Evolutionary conservation across 305 asterid species (phyloP).

Genomic region (Stenogyne calaminthoides): DNA sequence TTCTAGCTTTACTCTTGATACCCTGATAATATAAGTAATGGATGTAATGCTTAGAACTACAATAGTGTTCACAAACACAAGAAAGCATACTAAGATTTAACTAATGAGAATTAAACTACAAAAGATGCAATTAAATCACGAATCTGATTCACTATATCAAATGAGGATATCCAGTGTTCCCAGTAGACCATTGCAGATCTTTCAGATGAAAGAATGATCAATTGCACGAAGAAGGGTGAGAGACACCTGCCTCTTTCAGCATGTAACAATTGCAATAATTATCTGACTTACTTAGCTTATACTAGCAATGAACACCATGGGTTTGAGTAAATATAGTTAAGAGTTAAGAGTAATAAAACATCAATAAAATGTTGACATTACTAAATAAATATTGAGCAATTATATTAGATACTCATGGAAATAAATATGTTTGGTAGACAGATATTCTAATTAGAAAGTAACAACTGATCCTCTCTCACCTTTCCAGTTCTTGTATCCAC

Average conservation of each 20-base stretch:
- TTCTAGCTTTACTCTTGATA: constrained; percentile 74
- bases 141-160: constrained; percentile 6
- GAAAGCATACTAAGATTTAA: constrained; percentile 4
- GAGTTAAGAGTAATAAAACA: too few species aligned
- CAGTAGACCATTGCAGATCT: constrained; percentile 11
- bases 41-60: constrained; percentile 16
- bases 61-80: constrained; percentile 7
- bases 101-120: neutral
- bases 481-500: constrained; percentile 88
- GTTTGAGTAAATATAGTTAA: constrained; percentile 18
- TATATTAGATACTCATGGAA: constrained; percentile 18
- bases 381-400: neutral
- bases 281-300: constrained; percentile 3
- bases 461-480: constrained; percentile 43
- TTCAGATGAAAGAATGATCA: constrained; percentile 16
- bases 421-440: constrained; percentile 3
- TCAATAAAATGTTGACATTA: neutral
- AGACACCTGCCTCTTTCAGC: neutral
- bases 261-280: constrained; percentile 20
- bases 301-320: neutral
- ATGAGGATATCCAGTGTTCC: neutral
- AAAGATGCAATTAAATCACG: constrained; percentile 12
- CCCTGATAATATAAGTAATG: constrained; percentile 51
- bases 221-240: constrained; percentile 21
- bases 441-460: neutral